Base-by-base conservation (phyloP, 2,329 filamentous ascomycete species). In the Colletotrichum coccodes region DNA sequence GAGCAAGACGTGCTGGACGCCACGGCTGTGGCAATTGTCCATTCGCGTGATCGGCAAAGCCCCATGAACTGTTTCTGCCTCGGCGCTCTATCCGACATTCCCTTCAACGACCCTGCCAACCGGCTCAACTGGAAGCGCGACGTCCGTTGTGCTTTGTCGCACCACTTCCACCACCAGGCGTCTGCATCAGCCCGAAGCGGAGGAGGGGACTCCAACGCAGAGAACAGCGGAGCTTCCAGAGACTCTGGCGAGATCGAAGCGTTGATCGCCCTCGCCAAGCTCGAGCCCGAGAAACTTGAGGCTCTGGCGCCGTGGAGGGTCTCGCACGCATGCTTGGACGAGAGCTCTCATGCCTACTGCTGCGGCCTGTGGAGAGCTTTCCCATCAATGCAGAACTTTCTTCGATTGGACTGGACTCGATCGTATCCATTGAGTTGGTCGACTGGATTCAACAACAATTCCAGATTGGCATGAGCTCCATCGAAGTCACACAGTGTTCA, bases 41-140 rank as follows among this genome's bases (percentile, higher is more conserved):
- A 52, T 36, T 64, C 61, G 14, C 5, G 11, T 3, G 44, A 14
- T n/a, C n/a, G n/a, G n/a, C n/a, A n/a, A 3, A 11, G 11, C 9
- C 11, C 44, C 1, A 14, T 4, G 4, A 26, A 6, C 9, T 26
- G 44, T 11, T 47, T 47, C 44, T 47, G 44, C 11, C 11, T 47
- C 1, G 44, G 44, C 44, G 44, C 21, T 5, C 44, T 47, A 9
- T 47, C 44, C 21, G 62, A 70, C 5, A 44, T 57, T 4, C 58
- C 72, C 1, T 58, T 73, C 12, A 57, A 53, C 11, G 50, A 60
- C 21, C 47, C 69, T 1, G 52, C 63, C 14, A 75, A 66, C 54
- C 52, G 68, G 2, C 50, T 65, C 11, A 47, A 64, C 23, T 72
- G 70, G 71, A 59, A 66, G 1, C 67, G 62, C n/a, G 74, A 75